Evolutionary conservation across 305 asterid species (phyloP).

Genomic region (Solanum hybrid): DNA sequence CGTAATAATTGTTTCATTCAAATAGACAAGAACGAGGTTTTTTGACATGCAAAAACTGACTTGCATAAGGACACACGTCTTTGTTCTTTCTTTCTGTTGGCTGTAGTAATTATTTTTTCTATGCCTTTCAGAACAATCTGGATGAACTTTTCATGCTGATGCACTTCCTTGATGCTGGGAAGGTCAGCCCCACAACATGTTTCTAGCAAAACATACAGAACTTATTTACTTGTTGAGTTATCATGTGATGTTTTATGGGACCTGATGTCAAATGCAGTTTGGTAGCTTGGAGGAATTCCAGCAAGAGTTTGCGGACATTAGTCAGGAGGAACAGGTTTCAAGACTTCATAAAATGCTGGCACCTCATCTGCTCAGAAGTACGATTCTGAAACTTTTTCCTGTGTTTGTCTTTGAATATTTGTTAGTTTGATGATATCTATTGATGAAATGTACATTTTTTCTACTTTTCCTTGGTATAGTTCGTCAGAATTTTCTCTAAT

Average conservation of each 20-base stretch:
- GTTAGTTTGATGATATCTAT: neutral
- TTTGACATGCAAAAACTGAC: neutral
- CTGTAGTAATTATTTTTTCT: conserved; percentile 4
- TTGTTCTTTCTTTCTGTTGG: neutral
- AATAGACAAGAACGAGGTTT: neutral
- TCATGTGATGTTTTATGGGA: neutral
- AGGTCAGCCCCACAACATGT: conserved; percentile 46
- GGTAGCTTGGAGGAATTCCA: conserved; percentile 93
- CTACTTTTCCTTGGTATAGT: neutral
- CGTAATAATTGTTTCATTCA: neutral
- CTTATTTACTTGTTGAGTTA: neutral
- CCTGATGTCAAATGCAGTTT: conserved; percentile 39
- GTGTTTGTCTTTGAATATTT: conserved; percentile 8
- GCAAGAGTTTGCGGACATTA: conserved; percentile 95
- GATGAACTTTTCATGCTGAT: conserved; percentile 99
- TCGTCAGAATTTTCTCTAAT: neutral
- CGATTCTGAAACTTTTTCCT: conserved; percentile 22
- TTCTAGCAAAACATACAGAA: neutral
- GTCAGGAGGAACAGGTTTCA: conserved; percentile 93
- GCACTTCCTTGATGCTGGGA: conserved; percentile 99
- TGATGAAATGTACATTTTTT: neutral
- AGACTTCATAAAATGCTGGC: conserved; percentile 97
- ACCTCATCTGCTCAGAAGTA: conserved; percentile 96
- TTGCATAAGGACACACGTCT: neutral
- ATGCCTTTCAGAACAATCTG: conserved; percentile 82